Conservation (phyloP, 2,329 filamentous ascomycete genomes). For the Beauveria brongniartii region DNA sequence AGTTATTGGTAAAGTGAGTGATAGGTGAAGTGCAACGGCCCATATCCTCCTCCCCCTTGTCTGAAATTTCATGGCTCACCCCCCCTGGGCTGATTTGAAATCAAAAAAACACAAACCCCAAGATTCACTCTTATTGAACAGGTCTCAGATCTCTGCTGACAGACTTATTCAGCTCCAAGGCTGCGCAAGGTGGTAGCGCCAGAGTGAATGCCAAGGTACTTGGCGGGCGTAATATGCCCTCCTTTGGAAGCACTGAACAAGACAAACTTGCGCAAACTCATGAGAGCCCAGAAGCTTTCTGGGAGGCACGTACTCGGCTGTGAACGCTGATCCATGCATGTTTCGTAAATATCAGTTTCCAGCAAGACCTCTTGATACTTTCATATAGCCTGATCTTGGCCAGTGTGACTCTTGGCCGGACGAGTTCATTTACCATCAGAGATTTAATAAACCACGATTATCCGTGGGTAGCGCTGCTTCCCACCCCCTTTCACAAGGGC, state of each 20-base stretch:
- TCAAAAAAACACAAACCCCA: neutral
- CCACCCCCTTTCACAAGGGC: neutral
- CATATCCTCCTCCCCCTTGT: neutral
- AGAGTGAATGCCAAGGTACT: no score
- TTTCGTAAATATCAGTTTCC: no score
- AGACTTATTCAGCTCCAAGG: neutral
- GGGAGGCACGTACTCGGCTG: no score
- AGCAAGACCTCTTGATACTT: no score
- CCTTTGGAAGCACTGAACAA: no score
- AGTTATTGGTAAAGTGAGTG: neutral
- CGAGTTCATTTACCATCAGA: neutral
- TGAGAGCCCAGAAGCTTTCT: no score
- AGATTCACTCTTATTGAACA: neutral
- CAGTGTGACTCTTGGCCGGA: neutral
- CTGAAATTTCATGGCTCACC: neutral
- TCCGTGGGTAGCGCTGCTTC: neutral
- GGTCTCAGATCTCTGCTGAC: neutral
- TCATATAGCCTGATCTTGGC: neutral
- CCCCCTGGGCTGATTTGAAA: neutral
- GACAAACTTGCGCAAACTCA: no score
- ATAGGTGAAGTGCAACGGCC: neutral
- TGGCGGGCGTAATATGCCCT: no score
- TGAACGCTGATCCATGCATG: no score
- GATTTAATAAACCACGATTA: neutral
- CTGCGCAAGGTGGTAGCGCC: neutral